Conservation (phyloP, 192 early-diverging fungal genomes). For the Podila clonocystis region DNA sequence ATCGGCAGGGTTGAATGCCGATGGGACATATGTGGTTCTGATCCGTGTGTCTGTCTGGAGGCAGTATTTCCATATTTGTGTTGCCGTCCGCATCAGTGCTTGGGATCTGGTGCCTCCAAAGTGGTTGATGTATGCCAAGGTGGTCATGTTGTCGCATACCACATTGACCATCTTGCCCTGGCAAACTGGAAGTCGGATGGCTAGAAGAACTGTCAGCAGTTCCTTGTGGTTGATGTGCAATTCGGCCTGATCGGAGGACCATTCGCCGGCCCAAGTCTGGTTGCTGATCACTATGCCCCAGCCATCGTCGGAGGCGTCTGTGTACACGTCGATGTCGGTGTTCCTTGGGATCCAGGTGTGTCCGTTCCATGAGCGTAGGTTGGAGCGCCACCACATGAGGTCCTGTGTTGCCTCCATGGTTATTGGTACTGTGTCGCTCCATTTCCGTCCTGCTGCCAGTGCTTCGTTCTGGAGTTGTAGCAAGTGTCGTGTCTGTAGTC, state of each 20-base stretch:
- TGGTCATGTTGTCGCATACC: conserved; percentile 36
- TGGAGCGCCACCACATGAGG: conserved; percentile 20
- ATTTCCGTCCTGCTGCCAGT: not conserved
- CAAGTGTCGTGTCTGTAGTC: conserved; percentile 24
- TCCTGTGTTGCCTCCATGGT: conserved; percentile 9
- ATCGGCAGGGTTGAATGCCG: conserved; percentile 32
- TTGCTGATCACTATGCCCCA: conserved; percentile 29
- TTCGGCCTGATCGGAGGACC: not conserved
- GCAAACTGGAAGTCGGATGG: no score
- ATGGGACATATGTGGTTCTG: conserved; percentile 25
- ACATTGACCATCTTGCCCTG: no score
- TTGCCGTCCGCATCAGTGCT: conserved; percentile 19
- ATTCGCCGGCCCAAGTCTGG: conserved; percentile 4
- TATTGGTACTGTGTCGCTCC: conserved; percentile 12
- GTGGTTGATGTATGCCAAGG: conserved; percentile 37
- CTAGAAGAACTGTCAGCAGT: no score
- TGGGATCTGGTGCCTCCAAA: conserved; percentile 32
- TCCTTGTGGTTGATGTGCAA: conserved; percentile 28
- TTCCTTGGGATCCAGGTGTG: conserved; percentile 19
- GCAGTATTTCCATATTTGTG: conserved; percentile 23
- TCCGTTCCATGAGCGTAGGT: conserved; percentile 34
- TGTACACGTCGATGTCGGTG: conserved; percentile 12
- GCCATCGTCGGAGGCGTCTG: conserved; percentile 38
- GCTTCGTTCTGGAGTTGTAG: conserved; percentile 34
- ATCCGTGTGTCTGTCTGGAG: conserved; percentile 26